Percentiles rank a stretch among this genome's conserved stretches.
Evolutionary conservation across 768 basidiomycete species (phyloP).

Genomic region (Kwoniella dendrophila): DNA sequence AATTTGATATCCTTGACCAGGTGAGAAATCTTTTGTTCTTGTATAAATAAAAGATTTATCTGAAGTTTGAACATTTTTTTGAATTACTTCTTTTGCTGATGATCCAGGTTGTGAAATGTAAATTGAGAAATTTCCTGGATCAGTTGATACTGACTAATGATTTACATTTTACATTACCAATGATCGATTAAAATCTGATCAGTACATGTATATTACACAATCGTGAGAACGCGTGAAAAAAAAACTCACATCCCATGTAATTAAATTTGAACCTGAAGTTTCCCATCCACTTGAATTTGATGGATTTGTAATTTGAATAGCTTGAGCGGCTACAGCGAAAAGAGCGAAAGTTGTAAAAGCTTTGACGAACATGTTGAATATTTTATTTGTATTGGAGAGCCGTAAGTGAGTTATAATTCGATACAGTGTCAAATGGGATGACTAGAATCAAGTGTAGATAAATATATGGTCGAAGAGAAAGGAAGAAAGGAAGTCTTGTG

Average conservation of each 20-base stretch:
- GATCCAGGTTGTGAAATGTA: slow-evolving; percentile 33
- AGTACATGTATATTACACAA: neutral
- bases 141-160: slow-evolving; percentile 39
- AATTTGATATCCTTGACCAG: slow-evolving; percentile 24
- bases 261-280: slow-evolving; percentile 29
- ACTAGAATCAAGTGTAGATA: neutral
- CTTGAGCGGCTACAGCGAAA: slow-evolving; percentile 23
- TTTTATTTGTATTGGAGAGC: neutral
- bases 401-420: neutral
- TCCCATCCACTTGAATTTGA: slow-evolving; percentile 40
- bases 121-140: slow-evolving; percentile 43
- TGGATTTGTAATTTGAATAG: slow-evolving; percentile 39
- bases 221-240: neutral
- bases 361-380: slow-evolving; percentile 26
- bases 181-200: neutral
- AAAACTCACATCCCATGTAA: slow-evolving; percentile 43
- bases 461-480: neutral
- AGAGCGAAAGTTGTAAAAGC: slow-evolving; percentile 21
- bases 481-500: neutral
- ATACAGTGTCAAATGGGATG: no score
- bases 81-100: slow-evolving; percentile 33
- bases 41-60: slow-evolving; percentile 34
- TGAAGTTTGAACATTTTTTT: slow-evolving; percentile 32
- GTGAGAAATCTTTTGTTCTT: slow-evolving; percentile 21
- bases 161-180: neutral